phyloP scores from a whole-genome alignment of 2,329 filamentous ascomycete genomes.

The Fusarium irregulare region DNA sequence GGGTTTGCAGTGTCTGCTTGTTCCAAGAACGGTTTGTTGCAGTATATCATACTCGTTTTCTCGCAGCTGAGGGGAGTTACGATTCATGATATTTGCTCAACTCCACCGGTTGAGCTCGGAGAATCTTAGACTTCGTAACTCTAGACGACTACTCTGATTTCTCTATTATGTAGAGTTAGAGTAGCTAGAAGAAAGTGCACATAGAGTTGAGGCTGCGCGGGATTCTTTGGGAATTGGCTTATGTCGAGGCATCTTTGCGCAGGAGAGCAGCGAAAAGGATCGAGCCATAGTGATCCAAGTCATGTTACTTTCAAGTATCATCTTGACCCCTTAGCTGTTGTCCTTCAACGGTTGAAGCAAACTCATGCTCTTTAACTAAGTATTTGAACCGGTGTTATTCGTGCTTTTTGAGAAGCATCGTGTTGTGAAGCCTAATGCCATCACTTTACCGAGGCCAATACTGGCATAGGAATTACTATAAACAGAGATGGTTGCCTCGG shows the following conservation, averaged over 20 bases:
- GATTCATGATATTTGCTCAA: too few relatives aligned
- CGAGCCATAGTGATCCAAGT: background rate
- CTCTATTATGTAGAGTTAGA: too few relatives aligned
- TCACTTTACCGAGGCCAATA: background rate
- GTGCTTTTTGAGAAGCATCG: background rate
- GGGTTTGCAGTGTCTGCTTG: too few relatives aligned
- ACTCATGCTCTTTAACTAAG: too few relatives aligned
- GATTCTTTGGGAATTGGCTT: background rate
- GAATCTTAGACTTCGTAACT: too few relatives aligned
- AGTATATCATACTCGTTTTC: too few relatives aligned
- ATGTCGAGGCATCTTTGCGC: background rate
- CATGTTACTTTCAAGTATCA: background rate
- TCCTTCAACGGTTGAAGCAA: background rate
- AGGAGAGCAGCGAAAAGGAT: background rate
- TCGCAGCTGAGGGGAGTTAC: too few relatives aligned
- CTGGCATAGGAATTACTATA: background rate
- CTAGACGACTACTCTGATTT: too few relatives aligned
- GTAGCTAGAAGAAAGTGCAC: too few relatives aligned
- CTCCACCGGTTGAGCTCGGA: too few relatives aligned
- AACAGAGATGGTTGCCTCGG: background rate
- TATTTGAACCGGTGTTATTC: background rate
- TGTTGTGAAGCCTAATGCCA: background rate
- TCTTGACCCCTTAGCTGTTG: background rate
- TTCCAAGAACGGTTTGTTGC: too few relatives aligned
- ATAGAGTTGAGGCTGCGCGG: too few relatives aligned